Evolutionary conservation across 768 basidiomycete genomes (phyloP), one percentile per base, ranked within the genome.

Genomic region (Xanthoconium stramineum): DNA sequence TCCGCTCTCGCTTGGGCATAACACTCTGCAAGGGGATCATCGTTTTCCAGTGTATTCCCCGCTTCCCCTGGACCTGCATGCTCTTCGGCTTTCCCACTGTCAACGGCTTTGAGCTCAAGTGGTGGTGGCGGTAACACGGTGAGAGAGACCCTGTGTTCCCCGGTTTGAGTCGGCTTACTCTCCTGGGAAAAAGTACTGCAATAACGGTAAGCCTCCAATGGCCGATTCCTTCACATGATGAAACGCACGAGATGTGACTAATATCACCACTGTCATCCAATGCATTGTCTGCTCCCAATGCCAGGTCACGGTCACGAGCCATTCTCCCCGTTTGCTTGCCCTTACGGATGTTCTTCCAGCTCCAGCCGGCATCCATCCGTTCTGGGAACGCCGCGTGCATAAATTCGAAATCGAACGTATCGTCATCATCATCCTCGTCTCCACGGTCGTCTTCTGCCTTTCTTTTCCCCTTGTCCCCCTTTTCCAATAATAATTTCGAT

Each of bases 11-110:
- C 88, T 60, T 77, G 70, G 4, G 72, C 76, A 62, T 89, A 89
- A 62, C 86, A 88, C 58, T 83, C 79, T 1, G 80, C 80, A 50
- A 90, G 72, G 0, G 88, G 86, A 64, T 90, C 88, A 38, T 57
- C 60, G 14, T 20, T 52, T 36, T 58, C 61, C 14, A 29, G 35
- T 30, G 46, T 38, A 32, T 44, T 58, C 29, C 37, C 43, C n/a
- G 9, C 57, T 38, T 45, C 48, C 20, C 39, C 45, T 17, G 47
- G 47, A 39, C 10, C 36, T 33, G 50, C 55, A 38, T 9, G 52
- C 2, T 35, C 50, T n/a, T 51, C 40, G 28, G 28, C n/a, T 28
- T 54, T 58, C 37, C 33, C 50, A 37, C 45, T 24, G 5, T 46
- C 55, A 32, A 53, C 33, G 30, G 15, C 11, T 33, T 39, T 32